Conservation (phyloP, 352 stramenopile species). For the Phytophthora foliorum region DNA sequence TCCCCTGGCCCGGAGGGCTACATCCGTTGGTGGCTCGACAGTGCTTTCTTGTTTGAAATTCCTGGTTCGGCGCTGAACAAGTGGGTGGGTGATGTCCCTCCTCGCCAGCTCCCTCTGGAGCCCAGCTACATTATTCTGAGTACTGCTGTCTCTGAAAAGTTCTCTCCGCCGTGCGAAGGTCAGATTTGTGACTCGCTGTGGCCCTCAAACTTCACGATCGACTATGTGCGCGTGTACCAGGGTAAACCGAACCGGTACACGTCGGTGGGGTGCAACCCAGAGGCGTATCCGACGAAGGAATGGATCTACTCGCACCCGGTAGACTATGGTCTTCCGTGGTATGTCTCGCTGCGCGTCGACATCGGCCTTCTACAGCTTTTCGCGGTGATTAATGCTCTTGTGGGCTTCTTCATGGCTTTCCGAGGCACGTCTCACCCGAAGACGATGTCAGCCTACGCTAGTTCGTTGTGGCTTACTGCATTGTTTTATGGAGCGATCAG, state of each 20-base stretch:
- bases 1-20: slow-evolving; percentile 91
- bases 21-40: slow-evolving; percentile 96
- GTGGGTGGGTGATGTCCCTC: slow-evolving; percentile 73
- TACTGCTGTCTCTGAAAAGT: slow-evolving; percentile 97
- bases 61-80: slow-evolving; percentile 86
- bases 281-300: slow-evolving; percentile 88
- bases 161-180: slow-evolving; percentile 91
- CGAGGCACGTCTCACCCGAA: slow-evolving; percentile 61
- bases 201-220: slow-evolving; percentile 95
- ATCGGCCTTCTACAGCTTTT: slow-evolving; percentile 55
- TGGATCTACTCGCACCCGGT: slow-evolving; percentile 94
- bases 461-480: slow-evolving; percentile 68
- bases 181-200: slow-evolving; percentile 95
- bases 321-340: slow-evolving; percentile 87
- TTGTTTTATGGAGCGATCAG: slow-evolving; percentile 80
- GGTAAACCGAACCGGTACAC: slow-evolving; percentile 91
- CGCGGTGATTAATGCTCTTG: slow-evolving; percentile 63
- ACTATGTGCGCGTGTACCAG: slow-evolving; percentile 97
- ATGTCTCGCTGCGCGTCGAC: slow-evolving; percentile 72
- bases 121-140: slow-evolving; percentile 98
- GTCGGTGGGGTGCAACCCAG: slow-evolving; percentile 94
- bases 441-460: slow-evolving; percentile 63
- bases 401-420: slow-evolving; percentile 69
- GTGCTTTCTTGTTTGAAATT: slow-evolving; percentile 95
- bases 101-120: slow-evolving; percentile 94